These are phyloP conservation scores for Cyberlindnera euphorbiiphila DNA, from an alignment of 805 yeast genomes.

Conservation along the genomic window DNA sequence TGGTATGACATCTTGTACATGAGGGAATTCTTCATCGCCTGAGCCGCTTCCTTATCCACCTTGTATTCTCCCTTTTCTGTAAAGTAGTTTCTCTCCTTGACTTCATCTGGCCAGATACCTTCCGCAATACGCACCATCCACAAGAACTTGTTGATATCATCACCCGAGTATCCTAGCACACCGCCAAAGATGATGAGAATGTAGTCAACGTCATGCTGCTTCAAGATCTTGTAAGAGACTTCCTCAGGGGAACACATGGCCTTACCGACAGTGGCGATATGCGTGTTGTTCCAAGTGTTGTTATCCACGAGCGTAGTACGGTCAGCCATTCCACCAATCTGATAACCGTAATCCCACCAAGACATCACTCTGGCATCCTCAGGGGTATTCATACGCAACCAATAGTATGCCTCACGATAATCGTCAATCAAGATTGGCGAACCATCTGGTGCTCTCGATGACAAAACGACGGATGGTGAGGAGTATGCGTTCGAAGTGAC, in stretches of 20 bases:
- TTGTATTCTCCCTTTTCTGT: slow-evolving; percentile 83
- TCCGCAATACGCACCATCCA: slow-evolving; percentile 99
- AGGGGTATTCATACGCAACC: slow-evolving; percentile 96
- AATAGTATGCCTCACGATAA: slow-evolving; percentile 97
- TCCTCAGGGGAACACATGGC: slow-evolving; percentile 93
- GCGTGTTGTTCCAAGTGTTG: slow-evolving; percentile 99
- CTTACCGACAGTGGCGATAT: slow-evolving; percentile 97
- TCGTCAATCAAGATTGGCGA: slow-evolving; percentile 84
- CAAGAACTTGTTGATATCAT: slow-evolving; percentile 91
- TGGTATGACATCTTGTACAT: slow-evolving; percentile 95
- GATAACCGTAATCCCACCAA: slow-evolving; percentile 99
- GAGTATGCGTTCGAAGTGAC: slow-evolving; percentile 94
- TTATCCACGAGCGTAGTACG: slow-evolving; percentile 97
- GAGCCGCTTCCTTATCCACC: slow-evolving; percentile 77
- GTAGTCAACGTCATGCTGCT: slow-evolving; percentile 92
- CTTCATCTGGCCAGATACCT: slow-evolving; percentile 99
- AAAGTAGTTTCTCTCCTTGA: slow-evolving; percentile 80
- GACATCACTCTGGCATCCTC: slow-evolving; percentile 96
- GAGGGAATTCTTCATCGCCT: slow-evolving; percentile 82
- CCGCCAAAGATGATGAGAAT: slow-evolving; percentile 94
- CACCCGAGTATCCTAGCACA: slow-evolving; percentile 87
- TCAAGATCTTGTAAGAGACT: slow-evolving; percentile 81
- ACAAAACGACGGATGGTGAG: slow-evolving; percentile 94
- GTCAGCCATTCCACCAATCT: slow-evolving; percentile 99
- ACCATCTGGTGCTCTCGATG: slow-evolving; percentile 83